A percentile compares a stretch with the other conserved stretches of the same genome.
These are phyloP conservation scores for Calonectria henricotiae DNA, from an alignment of 2,329 filamentous ascomycete genomes.

Conservation along the genomic window DNA sequence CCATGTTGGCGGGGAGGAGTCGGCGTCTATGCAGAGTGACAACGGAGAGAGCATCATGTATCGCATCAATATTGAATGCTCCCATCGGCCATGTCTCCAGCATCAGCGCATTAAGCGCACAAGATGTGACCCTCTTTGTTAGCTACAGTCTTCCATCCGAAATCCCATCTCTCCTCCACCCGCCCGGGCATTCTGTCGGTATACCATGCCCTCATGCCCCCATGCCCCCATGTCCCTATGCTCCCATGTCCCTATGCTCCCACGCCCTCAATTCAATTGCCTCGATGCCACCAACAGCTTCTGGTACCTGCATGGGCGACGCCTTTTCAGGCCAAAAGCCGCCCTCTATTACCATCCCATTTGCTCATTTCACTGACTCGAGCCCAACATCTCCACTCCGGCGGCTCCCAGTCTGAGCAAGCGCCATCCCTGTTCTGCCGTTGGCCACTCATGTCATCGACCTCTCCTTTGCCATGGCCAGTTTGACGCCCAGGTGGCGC, in stretches of 20 bases:
- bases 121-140: constrained; percentile 1
- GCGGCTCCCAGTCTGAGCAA: constrained; percentile 17
- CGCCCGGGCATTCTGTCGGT: neutral
- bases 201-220: neutral
- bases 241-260: neutral
- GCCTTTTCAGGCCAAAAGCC: neutral
- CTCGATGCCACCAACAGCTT: constrained; percentile 7
- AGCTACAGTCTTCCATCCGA: neutral
- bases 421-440: constrained; percentile 1
- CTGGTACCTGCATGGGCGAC: constrained; percentile 16
- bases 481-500: constrained; percentile 26
- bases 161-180: constrained; percentile 10
- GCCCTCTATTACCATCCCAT: neutral
- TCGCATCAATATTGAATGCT: neutral
- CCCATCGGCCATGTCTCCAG: neutral
- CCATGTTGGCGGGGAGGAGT: neutral
- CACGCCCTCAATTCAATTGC: neutral
- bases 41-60: neutral
- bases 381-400: constrained; percentile 18
- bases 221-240: neutral
- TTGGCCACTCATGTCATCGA: constrained; percentile 20
- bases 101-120: constrained; percentile 12
- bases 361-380: neutral
- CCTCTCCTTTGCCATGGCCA: neutral
- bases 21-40: constrained; percentile 13